These are phyloP conservation scores for Arbutus unedo DNA, from an alignment of 148 eudicot genomes.

Conservation along the genomic window DNA sequence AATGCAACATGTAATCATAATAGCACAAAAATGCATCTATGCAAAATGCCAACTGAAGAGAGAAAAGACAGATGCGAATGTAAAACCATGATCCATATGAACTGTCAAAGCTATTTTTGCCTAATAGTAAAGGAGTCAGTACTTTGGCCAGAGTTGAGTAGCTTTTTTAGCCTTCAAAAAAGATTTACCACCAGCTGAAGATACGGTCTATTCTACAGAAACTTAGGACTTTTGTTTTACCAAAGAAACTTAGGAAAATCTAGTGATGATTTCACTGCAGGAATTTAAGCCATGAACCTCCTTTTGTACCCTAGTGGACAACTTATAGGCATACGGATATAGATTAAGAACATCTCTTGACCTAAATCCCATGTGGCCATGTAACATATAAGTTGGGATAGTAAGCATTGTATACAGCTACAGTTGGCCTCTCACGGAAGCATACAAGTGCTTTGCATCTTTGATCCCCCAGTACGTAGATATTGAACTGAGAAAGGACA, in stretches of 20 bases:
- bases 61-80: not conserved
- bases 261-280: not conserved
- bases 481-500: not conserved
- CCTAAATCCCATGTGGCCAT: not conserved
- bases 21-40: not conserved
- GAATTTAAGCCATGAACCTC: not conserved
- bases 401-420: not conserved
- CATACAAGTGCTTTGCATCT: not conserved
- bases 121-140: not conserved
- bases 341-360: not conserved
- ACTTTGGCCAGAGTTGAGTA: not conserved
- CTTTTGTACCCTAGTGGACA: not conserved
- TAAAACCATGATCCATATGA: not conserved
- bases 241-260: too few relatives aligned
- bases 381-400: not conserved
- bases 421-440: not conserved
- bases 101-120: not conserved
- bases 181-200: too few relatives aligned
- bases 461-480: constrained; percentile 1
- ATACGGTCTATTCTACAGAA: not conserved
- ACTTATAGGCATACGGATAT: not conserved
- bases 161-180: not conserved
- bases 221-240: not conserved
- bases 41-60: not conserved
- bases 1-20: not conserved